Conservation (phyloP, 805 yeast genomes). For the Clavispora vitiphila region DNA sequence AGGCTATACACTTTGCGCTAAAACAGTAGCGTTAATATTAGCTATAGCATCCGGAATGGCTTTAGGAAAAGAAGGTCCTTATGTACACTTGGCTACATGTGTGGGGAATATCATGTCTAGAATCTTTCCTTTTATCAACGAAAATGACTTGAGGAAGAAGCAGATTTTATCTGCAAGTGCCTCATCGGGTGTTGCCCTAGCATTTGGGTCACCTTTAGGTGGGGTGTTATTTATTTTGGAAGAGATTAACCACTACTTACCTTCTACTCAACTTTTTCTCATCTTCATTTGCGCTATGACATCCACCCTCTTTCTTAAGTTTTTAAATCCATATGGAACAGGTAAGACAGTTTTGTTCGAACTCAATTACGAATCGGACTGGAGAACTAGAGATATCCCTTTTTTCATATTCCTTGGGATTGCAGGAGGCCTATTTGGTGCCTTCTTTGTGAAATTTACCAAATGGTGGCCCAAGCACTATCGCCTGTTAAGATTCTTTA, state of each 20-base stretch:
- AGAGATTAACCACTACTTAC: slow-evolving; percentile 51
- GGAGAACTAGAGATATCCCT: slow-evolving; percentile 46
- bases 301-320: slow-evolving; percentile 47
- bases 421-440: slow-evolving; percentile 53
- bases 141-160: slow-evolving; percentile 46
- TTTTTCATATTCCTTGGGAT: slow-evolving; percentile 45
- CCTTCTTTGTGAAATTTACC: slow-evolving; percentile 42
- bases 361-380: slow-evolving; percentile 45
- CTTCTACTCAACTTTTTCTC: slow-evolving; percentile 50
- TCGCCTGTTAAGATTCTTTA: slow-evolving; percentile 27
- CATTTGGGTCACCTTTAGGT: slow-evolving; percentile 58
- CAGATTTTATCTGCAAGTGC: slow-evolving; percentile 54
- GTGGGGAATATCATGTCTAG: slow-evolving; percentile 53
- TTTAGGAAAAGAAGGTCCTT: slow-evolving; percentile 60
- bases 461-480: slow-evolving; percentile 43
- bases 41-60: slow-evolving; percentile 56
- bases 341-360: slow-evolving; percentile 55
- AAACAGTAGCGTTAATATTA: slow-evolving; percentile 43
- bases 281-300: slow-evolving; percentile 53
- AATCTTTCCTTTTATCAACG: slow-evolving; percentile 38
- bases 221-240: slow-evolving; percentile 54
- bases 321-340: slow-evolving; percentile 55
- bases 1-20: slow-evolving; percentile 44
- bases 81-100: slow-evolving; percentile 54
- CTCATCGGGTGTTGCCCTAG: slow-evolving; percentile 55